Base-by-base conservation (phyloP, 192 early-diverging fungal genomes). In the Umbelopsis ramanniana region DNA sequence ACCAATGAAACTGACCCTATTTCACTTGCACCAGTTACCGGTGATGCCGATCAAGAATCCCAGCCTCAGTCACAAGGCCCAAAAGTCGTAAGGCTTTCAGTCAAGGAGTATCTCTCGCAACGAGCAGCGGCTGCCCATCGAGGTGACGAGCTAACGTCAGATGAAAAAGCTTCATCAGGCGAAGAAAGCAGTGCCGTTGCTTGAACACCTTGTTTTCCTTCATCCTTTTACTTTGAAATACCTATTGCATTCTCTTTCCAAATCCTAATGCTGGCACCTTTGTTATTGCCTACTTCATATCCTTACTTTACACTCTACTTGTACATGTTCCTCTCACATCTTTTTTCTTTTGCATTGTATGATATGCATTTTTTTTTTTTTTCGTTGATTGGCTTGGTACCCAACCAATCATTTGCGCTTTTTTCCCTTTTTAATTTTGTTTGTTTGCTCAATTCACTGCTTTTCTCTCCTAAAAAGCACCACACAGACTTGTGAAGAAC, bases 261-360 rank as follows among this genome's bases (percentile, higher is more conserved):
- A 37, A 37, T 37, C 57, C 26, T 63, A 63, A 63, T 63, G 33
- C 26, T 63, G 57, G 57, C 33, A 63, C 6, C 48, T 15, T 29
- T 19, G 57, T 63, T 17, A 7, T 15, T 50, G n/a, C 48, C 19
- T 50, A 50, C 48, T 17, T 37, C 57, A 63, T 63, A 63, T 63
- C 57, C 57, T 63, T 21, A 50, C 48, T 50, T 21, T 50, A 63
- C 57, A 29, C 33, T 38, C 57, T 63, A 38, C 57, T 63, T 63
- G 57, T 63, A 63, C 57, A 63, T 63, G 57, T 63, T 63, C 57
- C 57, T 35, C 33, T 37, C 33, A 37, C 33, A 12, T 17, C 3
- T 37, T 63, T 37, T 29, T 63, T 63, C 33, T 14, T 63, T 63
- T 63, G 26, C 57, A 33, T 63, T 63, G 57, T 63, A 63, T 63